Percentiles rank a stretch among this genome's conserved stretches.
Evolutionary conservation across 2,329 filamentous ascomycete species (phyloP).

Genomic region (Escovopsis weberi): DNA sequence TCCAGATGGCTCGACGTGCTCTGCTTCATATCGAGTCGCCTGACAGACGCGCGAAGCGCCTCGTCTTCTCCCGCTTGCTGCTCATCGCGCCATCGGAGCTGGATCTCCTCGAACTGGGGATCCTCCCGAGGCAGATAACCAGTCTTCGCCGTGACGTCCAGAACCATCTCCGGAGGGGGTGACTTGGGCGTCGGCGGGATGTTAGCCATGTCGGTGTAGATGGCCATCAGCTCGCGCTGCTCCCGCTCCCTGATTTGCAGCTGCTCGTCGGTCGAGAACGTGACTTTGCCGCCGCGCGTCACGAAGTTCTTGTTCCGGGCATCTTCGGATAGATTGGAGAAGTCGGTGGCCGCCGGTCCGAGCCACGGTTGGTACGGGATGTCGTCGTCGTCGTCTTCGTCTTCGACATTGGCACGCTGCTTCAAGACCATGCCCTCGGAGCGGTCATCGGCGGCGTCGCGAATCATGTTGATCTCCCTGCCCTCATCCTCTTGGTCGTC

Average conservation of each 20-base stretch:
- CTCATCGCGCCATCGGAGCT: conserved; percentile 33
- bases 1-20: conserved; percentile 23
- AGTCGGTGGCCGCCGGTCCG: conserved; percentile 31
- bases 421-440: conserved; percentile 58
- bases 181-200: conserved; percentile 44
- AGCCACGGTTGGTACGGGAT: conserved; percentile 38
- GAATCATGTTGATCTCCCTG: conserved; percentile 51
- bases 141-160: conserved; percentile 13
- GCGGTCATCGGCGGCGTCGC: conserved; percentile 58
- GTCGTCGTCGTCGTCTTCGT: conserved; percentile 46
- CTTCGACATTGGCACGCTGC: conserved; percentile 30
- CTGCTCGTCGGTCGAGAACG: conserved; percentile 40
- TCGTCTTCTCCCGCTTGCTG: conserved; percentile 28
- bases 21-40: conserved; percentile 26
- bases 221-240: conserved; percentile 44
- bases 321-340: conserved; percentile 31
- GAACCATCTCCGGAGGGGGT: conserved; percentile 24
- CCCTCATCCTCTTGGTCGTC: conserved; percentile 57
- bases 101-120: conserved; percentile 32
- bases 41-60: conserved; percentile 27
- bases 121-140: conserved; percentile 24
- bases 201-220: conserved; percentile 39
- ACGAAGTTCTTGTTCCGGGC: conserved; percentile 33
- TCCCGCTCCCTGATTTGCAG: conserved; percentile 41
- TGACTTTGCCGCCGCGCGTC: conserved; percentile 37